Base-by-base conservation (phyloP, 139 green algal genomes). In the Volvox reticuliferus region DNA sequence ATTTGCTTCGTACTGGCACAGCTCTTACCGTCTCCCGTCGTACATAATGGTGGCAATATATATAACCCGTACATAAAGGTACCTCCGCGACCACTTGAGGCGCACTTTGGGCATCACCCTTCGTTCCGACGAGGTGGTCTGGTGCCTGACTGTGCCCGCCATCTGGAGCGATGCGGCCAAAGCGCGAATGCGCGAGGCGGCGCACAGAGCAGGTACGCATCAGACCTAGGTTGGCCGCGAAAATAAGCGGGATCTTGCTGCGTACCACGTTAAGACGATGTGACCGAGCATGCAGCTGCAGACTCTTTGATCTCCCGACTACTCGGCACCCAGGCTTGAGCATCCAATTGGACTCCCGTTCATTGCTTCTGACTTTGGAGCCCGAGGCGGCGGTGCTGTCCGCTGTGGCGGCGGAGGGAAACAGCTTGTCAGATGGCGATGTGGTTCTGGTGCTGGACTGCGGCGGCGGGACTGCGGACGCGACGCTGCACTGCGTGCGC, bases 401-500 rank as follows among this genome's bases (percentile, higher is more conserved):
- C 0, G 71, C 37, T 1, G 26, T 44, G 3, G 37, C 68, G 67
- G 30, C 17, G 61, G 61, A 55, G 44, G 44, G 44, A 22, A 32
- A 14, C 24, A 24, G 1, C 0, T 76, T 91, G 61, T 20, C 0
- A 13, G 35, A 68, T 55, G 76, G 76, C 1, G 87, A 91, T 22
- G 87, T 91, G 87, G 22, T 86, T 35, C 87, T 91, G 55, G 87
- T 91, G 61, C 33, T 91, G 87, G 87, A 91, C 87, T 91, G 87
- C 76, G 87, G 87, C 76, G 87, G 87, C 61, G 87, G 87, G 24
- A 91, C 87, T 14, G 87, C 76, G 12, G 87, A 91, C 36, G 26
- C 44, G 17, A 91, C 76, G 22, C 76, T 91, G 87, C 87, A 91
- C 61, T 3, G 35, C 1, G 87, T 91, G 62, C 18, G 30, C 0